Evolutionary conservation across 352 stramenopile genomes (phyloP).

Genomic region (Phytophthora tentaculata): DNA sequence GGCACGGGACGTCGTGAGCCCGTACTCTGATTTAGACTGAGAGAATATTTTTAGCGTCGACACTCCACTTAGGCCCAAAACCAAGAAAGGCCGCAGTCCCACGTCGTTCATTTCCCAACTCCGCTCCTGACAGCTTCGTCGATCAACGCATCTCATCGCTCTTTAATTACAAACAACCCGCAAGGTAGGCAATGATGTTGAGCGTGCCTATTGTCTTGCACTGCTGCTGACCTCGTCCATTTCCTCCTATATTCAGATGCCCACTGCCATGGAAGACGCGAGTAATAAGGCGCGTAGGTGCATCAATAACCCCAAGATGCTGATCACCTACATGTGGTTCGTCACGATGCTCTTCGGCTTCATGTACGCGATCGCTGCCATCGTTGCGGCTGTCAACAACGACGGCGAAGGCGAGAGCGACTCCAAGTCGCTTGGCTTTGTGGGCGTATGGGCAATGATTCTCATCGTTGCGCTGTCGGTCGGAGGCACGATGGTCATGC

Average conservation of each 20-base stretch:
- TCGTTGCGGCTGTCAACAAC: conserved; percentile 86
- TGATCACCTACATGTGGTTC: conserved; percentile 90
- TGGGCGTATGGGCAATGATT: conserved; percentile 86
- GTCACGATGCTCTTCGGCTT: conserved; percentile 84
- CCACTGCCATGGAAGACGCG: conserved; percentile 58
- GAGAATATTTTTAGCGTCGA: conserved; percentile 33
- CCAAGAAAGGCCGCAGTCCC: conserved; percentile 33
- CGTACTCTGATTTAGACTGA: not conserved
- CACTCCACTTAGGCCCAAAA: conserved; percentile 7
- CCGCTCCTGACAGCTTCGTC: conserved; percentile 22
- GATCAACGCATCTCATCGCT: conserved; percentile 6
- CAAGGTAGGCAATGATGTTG: conserved; percentile 15
- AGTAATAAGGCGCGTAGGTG: conserved; percentile 71
- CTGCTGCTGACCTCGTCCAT: conserved; percentile 8
- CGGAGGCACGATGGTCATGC: conserved; percentile 89
- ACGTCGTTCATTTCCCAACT: conserved; percentile 36
- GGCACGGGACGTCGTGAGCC: conserved; percentile 5
- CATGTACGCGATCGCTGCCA: conserved; percentile 87
- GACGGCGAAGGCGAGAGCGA: conserved; percentile 62
- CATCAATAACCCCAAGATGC: conserved; percentile 80
- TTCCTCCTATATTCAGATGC: conserved; percentile 42
- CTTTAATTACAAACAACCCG: not conserved
- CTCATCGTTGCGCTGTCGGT: conserved; percentile 82
- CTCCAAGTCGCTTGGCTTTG: conserved; percentile 84
- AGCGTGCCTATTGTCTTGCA: not conserved